Percentiles rank a stretch among this genome's conserved stretches.
These are phyloP conservation scores for Pyrus hybrid DNA, from an alignment of 331 rosid species.

Conservation along the genomic window DNA sequence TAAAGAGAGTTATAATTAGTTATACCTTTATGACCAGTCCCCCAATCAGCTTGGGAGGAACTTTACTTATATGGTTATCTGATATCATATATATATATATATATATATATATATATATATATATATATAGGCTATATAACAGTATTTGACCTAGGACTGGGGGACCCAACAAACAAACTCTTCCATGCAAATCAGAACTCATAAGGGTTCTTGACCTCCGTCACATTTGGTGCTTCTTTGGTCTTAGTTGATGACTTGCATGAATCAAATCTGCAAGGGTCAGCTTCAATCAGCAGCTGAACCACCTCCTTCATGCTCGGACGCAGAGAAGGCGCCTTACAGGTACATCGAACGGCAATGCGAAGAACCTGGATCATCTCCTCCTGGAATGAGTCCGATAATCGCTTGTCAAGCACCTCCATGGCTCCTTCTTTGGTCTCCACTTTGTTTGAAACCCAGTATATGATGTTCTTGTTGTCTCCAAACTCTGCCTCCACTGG, in stretches of 20 bases:
- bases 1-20: background rate
- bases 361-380: slow-evolving; percentile 66
- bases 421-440: slow-evolving; percentile 77
- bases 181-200: slow-evolving; percentile 27
- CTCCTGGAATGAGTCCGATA: slow-evolving; percentile 43
- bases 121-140: background rate
- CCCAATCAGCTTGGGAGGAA: slow-evolving; percentile 30
- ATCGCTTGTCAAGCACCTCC: slow-evolving; percentile 58
- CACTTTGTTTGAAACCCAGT: slow-evolving; percentile 84
- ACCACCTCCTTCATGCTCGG: slow-evolving; percentile 98
- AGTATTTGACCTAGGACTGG: background rate
- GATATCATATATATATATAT: too few relatives aligned
- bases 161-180: slow-evolving; percentile 15
- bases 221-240: slow-evolving; percentile 40
- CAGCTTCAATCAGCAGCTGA: slow-evolving; percentile 60
- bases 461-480: slow-evolving; percentile 72
- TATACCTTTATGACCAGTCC: slow-evolving; percentile 24
- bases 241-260: slow-evolving; percentile 42
- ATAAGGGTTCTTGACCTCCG: slow-evolving; percentile 35
- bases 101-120: too few relatives aligned
- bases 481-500: slow-evolving; percentile 84
- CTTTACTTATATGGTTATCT: background rate
- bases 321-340: slow-evolving; percentile 67
- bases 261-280: slow-evolving; percentile 48
- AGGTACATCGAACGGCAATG: slow-evolving; percentile 78